phyloP scores from a whole-genome alignment of 1,284 basidiomycete genomes.

The Ustilago vetiveriae region DNA sequence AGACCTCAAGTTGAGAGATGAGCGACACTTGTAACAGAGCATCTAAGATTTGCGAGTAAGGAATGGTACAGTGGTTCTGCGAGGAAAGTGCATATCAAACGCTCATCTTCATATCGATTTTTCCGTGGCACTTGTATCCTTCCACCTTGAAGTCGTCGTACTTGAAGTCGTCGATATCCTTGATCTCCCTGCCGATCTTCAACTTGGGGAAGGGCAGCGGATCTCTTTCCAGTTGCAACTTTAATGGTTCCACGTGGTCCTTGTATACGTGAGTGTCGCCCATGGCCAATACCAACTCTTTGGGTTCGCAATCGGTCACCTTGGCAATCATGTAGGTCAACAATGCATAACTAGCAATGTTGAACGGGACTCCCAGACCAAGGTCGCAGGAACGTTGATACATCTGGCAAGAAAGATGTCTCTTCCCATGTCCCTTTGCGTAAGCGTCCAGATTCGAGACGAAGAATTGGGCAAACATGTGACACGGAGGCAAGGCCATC shows the following conservation, averaged over 20 bases:
- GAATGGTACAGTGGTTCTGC: not conserved
- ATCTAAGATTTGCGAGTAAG: not conserved
- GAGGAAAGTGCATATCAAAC: too few relatives aligned
- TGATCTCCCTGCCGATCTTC: conserved; percentile 74
- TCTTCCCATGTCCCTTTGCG: conserved; percentile 48
- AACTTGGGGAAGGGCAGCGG: conserved; percentile 87
- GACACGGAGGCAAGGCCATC: conserved; percentile 98
- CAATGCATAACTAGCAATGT: conserved; percentile 96
- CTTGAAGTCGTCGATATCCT: conserved; percentile 82
- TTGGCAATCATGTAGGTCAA: conserved; percentile 96
- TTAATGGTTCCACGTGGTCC: conserved; percentile 87
- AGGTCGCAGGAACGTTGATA: conserved; percentile 97
- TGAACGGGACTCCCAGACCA: conserved; percentile 92
- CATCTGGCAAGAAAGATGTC: conserved; percentile 85
- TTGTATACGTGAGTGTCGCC: conserved; percentile 96
- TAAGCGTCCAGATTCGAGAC: conserved; percentile 72
- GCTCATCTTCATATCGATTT: conserved; percentile 98
- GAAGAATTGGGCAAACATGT: conserved; percentile 99
- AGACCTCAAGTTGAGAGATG: too few relatives aligned
- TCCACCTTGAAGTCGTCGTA: conserved; percentile 84
- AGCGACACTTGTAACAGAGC: too few relatives aligned
- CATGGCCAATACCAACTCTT: conserved; percentile 88
- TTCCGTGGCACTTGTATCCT: conserved; percentile 84
- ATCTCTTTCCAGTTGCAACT: conserved; percentile 79
- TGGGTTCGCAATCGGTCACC: conserved; percentile 84